These are phyloP conservation scores for Venturia carpophila DNA, from an alignment of 2,329 filamentous ascomycete species.

Conservation along the genomic window DNA sequence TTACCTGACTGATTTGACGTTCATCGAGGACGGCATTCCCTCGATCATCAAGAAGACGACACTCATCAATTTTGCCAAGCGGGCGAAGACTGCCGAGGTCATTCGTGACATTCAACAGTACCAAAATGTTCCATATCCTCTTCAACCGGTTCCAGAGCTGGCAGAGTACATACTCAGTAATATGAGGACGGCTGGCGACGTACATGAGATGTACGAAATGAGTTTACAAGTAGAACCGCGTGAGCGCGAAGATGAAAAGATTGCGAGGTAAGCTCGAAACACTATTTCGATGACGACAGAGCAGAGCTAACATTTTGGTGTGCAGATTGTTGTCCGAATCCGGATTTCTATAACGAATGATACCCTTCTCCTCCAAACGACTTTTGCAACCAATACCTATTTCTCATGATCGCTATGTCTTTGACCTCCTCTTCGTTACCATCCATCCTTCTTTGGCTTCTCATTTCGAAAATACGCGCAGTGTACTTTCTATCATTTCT, in stretches of 20 bases:
- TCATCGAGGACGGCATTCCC: constrained; percentile 97
- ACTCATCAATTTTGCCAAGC: constrained; percentile 97
- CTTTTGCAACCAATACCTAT: neutral
- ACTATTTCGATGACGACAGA: neutral
- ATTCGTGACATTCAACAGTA: constrained; percentile 99
- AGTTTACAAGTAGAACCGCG: constrained; percentile 87
- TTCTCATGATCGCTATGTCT: neutral
- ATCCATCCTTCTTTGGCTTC: neutral
- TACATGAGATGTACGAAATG: constrained; percentile 99
- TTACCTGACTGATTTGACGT: constrained; percentile 93
- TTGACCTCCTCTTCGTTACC: neutral
- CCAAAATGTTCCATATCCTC: constrained; percentile 90
- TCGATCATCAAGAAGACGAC: constrained; percentile 94
- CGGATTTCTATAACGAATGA: constrained; percentile 42
- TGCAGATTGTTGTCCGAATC: constrained; percentile 46
- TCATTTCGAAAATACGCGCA: neutral
- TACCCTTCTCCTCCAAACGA: constrained; percentile 1
- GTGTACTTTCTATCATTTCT: neutral
- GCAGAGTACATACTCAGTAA: constrained; percentile 96
- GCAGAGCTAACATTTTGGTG: constrained; percentile 20
- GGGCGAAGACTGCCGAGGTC: constrained; percentile 94
- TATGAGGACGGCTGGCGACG: constrained; percentile 89
- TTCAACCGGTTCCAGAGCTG: constrained; percentile 82
- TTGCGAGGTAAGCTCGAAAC: constrained; percentile 75
- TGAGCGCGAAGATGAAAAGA: constrained; percentile 98